Percentiles rank a stretch among this genome's conserved stretches.
phyloP scores from a whole-genome alignment of 192 early-diverging fungal species.

The Coemansia erecta region DNA sequence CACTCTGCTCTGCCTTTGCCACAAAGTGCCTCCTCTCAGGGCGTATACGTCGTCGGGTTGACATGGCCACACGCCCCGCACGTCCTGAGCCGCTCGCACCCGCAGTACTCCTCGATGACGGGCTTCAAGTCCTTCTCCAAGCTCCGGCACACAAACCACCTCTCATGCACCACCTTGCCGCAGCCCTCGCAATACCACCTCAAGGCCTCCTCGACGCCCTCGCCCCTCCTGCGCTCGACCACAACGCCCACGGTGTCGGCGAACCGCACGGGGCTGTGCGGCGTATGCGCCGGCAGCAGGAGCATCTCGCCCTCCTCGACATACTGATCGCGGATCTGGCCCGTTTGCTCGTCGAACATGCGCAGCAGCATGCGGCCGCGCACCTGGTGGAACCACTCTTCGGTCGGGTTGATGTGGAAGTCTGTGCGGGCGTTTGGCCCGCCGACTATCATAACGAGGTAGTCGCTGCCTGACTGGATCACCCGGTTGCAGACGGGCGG shows the following conservation, averaged over 20 bases:
- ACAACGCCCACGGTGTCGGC: slow-evolving; percentile 96
- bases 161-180: slow-evolving; percentile 79
- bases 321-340: slow-evolving; percentile 71
- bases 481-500: slow-evolving; percentile 96
- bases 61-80: slow-evolving; percentile 71
- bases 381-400: slow-evolving; percentile 98
- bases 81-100: slow-evolving; percentile 62
- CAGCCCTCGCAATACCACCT: slow-evolving; percentile 96
- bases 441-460: slow-evolving; percentile 89
- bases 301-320: slow-evolving; percentile 97
- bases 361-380: slow-evolving; percentile 93
- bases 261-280: slow-evolving; percentile 93
- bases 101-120: slow-evolving; percentile 83
- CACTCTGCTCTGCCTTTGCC: not conserved
- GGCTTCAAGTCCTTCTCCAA: slow-evolving; percentile 89
- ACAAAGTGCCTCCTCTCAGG: not conserved
- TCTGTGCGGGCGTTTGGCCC: slow-evolving; percentile 94
- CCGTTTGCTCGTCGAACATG: slow-evolving; percentile 68
- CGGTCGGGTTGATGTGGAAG: slow-evolving; percentile 96
- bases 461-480: slow-evolving; percentile 78
- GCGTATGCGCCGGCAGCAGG: slow-evolving; percentile 86
- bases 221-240: slow-evolving; percentile 84
- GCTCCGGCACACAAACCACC: slow-evolving; percentile 86
- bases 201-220: slow-evolving; percentile 73
- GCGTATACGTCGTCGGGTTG: slow-evolving; percentile 48